Evolutionary conservation across 805 yeast genomes (phyloP).

Genomic region (Yamadazyma insecticola): DNA sequence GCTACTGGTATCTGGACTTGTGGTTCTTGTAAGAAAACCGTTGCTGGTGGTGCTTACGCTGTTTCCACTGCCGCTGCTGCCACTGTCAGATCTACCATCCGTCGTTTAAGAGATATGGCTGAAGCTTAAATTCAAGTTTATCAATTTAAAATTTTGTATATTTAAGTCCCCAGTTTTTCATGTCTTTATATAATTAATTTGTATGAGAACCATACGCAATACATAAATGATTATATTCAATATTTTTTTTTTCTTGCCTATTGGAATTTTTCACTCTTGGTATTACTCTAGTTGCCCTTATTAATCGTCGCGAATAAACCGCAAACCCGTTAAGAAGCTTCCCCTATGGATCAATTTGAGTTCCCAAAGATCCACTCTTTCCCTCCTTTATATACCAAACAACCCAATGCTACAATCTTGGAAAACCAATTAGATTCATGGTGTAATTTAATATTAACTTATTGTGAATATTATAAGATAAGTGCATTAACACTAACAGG

Average conservation of each 20-base stretch:
- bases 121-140: conserved; percentile 70
- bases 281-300: no score
- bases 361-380: conserved; percentile 50
- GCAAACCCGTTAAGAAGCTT: no score
- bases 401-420: conserved; percentile 77
- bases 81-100: conserved; percentile 99
- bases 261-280: no score
- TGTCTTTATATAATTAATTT: no score
- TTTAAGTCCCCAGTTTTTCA: conserved; percentile 22
- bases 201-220: no score
- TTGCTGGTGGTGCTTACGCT: conserved; percentile 99
- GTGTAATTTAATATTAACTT: conserved; percentile 59
- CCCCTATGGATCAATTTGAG: conserved; percentile 16
- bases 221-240: no score
- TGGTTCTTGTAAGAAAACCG: conserved; percentile 89
- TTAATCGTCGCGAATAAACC: no score
- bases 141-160: conserved; percentile 15
- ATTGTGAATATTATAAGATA: conserved; percentile 51
- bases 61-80: conserved; percentile 99
- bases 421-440: conserved; percentile 76
- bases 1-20: conserved; percentile 99
- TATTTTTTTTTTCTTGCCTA: no score
- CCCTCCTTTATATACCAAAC: conserved; percentile 90
- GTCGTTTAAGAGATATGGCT: conserved; percentile 99
- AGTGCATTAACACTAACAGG: conserved; percentile 26